Evolutionary conservation across 805 yeast species (phyloP).

Genomic region (Myxozyma kluyveri): DNA sequence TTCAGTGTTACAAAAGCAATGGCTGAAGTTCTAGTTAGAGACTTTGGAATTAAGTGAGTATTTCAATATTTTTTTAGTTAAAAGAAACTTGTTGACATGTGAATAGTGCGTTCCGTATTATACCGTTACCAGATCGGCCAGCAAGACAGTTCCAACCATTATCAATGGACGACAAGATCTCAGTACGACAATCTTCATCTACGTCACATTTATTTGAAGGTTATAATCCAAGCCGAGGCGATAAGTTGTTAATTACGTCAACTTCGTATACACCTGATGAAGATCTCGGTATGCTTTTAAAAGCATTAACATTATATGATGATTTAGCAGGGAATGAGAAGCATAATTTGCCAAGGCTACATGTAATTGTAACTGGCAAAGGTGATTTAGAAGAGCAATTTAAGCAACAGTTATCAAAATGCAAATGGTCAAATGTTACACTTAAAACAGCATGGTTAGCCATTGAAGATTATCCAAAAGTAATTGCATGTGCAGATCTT

Average conservation of each 20-base stretch:
- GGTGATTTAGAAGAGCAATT: slow-evolving; percentile 75
- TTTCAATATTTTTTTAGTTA: not conserved
- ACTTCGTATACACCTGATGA: slow-evolving; percentile 97
- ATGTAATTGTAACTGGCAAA: slow-evolving; percentile 90
- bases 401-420: slow-evolving; percentile 46
- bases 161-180: slow-evolving; percentile 32
- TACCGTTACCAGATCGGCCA: slow-evolving; percentile 85
- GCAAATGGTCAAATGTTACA: slow-evolving; percentile 49
- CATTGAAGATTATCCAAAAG: slow-evolving; percentile 71
- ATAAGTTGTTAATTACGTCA: slow-evolving; percentile 73
- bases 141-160: slow-evolving; percentile 62
- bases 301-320: slow-evolving; percentile 65
- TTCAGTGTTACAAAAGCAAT: slow-evolving; percentile 77
- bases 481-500: slow-evolving; percentile 74
- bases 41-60: slow-evolving; percentile 50
- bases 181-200: slow-evolving; percentile 38
- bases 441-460: slow-evolving; percentile 74
- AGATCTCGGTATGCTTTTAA: slow-evolving; percentile 67
- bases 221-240: slow-evolving; percentile 42
- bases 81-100: not conserved
- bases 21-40: slow-evolving; percentile 56
- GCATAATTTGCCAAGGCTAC: slow-evolving; percentile 37
- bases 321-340: slow-evolving; percentile 11
- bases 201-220: slow-evolving; percentile 36
- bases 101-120: slow-evolving; percentile 43